These are phyloP conservation scores for Saccharomyces hybrid DNA, from an alignment of 1,139 yeast species.

Conservation along the genomic window DNA sequence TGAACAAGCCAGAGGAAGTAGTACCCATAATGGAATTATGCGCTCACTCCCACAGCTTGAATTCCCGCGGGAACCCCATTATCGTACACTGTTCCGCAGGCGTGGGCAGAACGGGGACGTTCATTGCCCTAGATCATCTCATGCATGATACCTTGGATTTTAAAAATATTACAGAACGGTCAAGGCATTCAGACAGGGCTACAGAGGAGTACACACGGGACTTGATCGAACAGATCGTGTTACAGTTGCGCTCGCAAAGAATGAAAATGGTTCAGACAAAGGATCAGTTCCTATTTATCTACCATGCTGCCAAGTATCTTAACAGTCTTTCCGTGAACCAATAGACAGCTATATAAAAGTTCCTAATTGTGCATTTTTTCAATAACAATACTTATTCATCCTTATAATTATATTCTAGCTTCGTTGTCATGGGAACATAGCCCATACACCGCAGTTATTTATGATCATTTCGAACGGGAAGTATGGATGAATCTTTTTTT, in stretches of 20 bases:
- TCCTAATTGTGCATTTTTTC: background rate
- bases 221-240: slow-evolving; percentile 28
- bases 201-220: slow-evolving; percentile 21
- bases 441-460: background rate
- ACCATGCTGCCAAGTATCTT: slow-evolving; percentile 26
- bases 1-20: slow-evolving; percentile 36
- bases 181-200: slow-evolving; percentile 4
- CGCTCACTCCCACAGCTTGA: slow-evolving; percentile 25
- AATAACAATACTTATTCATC: background rate
- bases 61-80: slow-evolving; percentile 32
- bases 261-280: slow-evolving; percentile 32
- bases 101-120: slow-evolving; percentile 72
- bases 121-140: slow-evolving; percentile 55
- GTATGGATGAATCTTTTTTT: background rate
- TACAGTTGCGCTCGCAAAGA: slow-evolving; percentile 28
- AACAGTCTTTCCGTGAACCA: slow-evolving; percentile 1
- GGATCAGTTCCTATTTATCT: slow-evolving; percentile 29
- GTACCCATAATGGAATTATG: slow-evolving; percentile 28
- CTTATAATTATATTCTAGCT: background rate
- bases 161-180: slow-evolving; percentile 10
- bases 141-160: slow-evolving; percentile 32
- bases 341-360: background rate
- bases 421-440: background rate
- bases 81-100: slow-evolving; percentile 73
- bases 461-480: background rate